A percentile compares a stretch with the other conserved stretches of the same genome.
Conservation (phyloP, 768 basidiomycete genomes). For the Suillus placidus region DNA sequence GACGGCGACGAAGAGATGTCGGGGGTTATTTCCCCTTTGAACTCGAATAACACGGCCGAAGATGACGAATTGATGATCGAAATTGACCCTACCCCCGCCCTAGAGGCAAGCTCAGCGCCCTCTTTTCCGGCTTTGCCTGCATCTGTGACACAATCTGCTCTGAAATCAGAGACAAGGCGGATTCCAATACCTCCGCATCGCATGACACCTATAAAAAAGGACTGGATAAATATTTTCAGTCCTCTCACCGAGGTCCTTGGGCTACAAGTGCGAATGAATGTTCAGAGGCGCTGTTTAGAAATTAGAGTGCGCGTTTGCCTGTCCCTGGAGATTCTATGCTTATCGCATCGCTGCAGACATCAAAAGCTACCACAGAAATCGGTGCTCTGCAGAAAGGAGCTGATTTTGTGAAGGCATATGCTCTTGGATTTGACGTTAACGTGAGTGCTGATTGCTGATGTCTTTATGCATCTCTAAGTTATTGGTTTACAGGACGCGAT, state of each 20-base stretch:
- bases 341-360: conserved; percentile 59
- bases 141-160: conserved; percentile 52
- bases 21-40: conserved; percentile 17
- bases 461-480: conserved; percentile 6
- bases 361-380: conserved; percentile 90
- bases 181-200: conserved; percentile 95
- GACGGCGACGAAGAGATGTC: conserved; percentile 37
- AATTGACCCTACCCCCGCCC: conserved; percentile 45
- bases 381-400: conserved; percentile 96
- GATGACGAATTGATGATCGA: conserved; percentile 72
- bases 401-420: conserved; percentile 95
- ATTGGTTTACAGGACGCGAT: conserved; percentile 75
- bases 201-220: conserved; percentile 95
- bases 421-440: conserved; percentile 94
- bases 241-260: conserved; percentile 94
- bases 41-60: conserved; percentile 28
- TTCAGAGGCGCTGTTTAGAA: conserved; percentile 86
- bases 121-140: conserved; percentile 72
- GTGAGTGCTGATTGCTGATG: conserved; percentile 45
- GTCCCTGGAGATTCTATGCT: not conserved
- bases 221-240: conserved; percentile 94
- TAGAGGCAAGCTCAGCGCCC: conserved; percentile 56
- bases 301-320: conserved; percentile 68
- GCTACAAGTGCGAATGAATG: conserved; percentile 97
- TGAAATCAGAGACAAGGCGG: conserved; percentile 85